Base-by-base conservation (phyloP, 1,139 yeast genomes). In the Yamadazyma blattariae region DNA sequence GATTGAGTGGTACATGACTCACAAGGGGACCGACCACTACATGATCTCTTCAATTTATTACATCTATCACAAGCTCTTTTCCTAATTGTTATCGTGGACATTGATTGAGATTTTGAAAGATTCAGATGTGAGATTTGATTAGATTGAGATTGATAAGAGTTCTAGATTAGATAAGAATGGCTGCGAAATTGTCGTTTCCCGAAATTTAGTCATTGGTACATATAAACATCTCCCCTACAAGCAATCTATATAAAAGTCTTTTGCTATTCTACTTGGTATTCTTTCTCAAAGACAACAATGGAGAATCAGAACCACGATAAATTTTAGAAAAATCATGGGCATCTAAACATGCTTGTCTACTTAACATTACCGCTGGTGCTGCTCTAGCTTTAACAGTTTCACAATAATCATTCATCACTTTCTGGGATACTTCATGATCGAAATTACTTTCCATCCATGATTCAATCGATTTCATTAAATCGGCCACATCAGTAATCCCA, bases 281-380 rank as follows among this genome's bases (percentile, higher is more conserved):
- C 37, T 49, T 49, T 33, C 55, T 48, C 36, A 49, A 37, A 15
- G 47, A 41, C 14, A 51, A 36, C 15, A 51, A 36, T 3, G 55
- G 55, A 25, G 50, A 46, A n/a, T 37, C 41, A 11, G 48, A 40
- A 29, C 41, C 44, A 3, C 44, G 38, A 2, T 29, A 21, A 21
- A 51, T 51, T 33, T 49, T 42, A 16, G 41, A 12, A 27, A 41
- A 45, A 33, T 51, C 47, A 34, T 51, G 55, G 11, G 55, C 55
- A 42, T 51, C 55, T 2, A 50, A 7, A 33, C 55, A 51, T 6
- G 55, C 55, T 36, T 50, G 51, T 31, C 55, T 37, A 2, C 50
- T 45, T 8, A 50, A 27, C 9, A 51, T 30, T 5, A 51, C 55
- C 7, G 54, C 51, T 4, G 46, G 48, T 2, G 36, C 32, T 1